These are phyloP conservation scores for Gremmenia infestans DNA, from an alignment of 2,329 filamentous ascomycete genomes.

Conservation along the genomic window DNA sequence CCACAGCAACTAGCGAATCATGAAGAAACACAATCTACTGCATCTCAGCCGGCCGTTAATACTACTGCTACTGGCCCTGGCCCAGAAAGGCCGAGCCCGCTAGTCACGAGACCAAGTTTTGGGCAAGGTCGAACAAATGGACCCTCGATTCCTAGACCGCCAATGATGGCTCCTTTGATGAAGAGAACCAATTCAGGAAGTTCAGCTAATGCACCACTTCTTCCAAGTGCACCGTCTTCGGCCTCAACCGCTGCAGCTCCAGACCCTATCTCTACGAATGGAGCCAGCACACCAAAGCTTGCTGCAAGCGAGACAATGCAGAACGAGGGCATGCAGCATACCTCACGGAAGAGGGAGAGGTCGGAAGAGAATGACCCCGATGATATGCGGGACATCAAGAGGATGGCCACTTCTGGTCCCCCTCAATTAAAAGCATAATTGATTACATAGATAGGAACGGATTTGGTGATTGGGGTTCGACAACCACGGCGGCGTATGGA, in stretches of 20 bases:
- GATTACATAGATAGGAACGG: neutral
- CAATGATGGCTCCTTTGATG: constrained; percentile 26
- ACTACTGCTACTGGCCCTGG: constrained; percentile 2
- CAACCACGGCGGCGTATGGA: neutral
- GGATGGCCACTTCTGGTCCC: constrained; percentile 16
- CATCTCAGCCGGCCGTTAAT: constrained; percentile 15
- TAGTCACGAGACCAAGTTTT: constrained; percentile 27
- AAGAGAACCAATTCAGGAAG: constrained; percentile 22
- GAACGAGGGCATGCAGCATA: constrained; percentile 6
- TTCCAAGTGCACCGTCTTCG: constrained; percentile 17
- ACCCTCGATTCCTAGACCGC: constrained; percentile 25
- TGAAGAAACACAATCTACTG: constrained; percentile 14
- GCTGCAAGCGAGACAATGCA: constrained; percentile 14
- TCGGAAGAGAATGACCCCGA: constrained; percentile 18
- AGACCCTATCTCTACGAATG: neutral
- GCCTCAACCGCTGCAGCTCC: constrained; percentile 20
- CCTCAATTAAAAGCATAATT: constrained; percentile 18
- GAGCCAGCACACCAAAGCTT: constrained; percentile 5
- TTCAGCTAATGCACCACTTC: constrained; percentile 16
- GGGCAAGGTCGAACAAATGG: constrained; percentile 20
- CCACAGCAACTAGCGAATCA: constrained; percentile 18
- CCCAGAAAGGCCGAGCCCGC: constrained; percentile 13
- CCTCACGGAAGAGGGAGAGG: constrained; percentile 18
- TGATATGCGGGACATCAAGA: constrained; percentile 22
- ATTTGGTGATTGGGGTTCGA: neutral